Percentiles rank a stretch among this genome's conserved stretches.
phyloP scores from a whole-genome alignment of 371 early-diverging fungal genomes.

The Saksenaea oblongispora region DNA sequence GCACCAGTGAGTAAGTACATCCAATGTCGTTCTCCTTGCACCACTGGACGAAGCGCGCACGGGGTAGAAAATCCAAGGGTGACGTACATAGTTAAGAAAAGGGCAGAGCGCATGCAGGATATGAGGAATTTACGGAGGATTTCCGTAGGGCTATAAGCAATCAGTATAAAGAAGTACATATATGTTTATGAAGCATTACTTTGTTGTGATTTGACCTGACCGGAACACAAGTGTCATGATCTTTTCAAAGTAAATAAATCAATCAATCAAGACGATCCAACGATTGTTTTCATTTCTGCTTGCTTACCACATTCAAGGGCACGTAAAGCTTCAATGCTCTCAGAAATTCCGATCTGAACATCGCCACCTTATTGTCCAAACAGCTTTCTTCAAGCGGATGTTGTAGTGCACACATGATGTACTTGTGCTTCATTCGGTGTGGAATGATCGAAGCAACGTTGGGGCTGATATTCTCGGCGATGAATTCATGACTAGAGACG shows the following conservation, averaged over 20 bases:
- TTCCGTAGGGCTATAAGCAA: slow-evolving; percentile 30
- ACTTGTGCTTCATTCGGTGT: slow-evolving; percentile 59
- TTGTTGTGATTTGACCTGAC: slow-evolving; percentile 38
- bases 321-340: slow-evolving; percentile 69
- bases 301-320: slow-evolving; percentile 69
- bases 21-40: slow-evolving; percentile 55
- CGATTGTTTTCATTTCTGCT: background rate
- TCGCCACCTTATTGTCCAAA: slow-evolving; percentile 34
- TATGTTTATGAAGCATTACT: slow-evolving; percentile 28
- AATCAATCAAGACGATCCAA: background rate
- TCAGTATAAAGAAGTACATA: background rate
- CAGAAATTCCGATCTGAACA: slow-evolving; percentile 48
- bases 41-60: slow-evolving; percentile 63
- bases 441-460: slow-evolving; percentile 56
- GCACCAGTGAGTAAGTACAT: slow-evolving; percentile 67
- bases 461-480: slow-evolving; percentile 55
- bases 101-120: slow-evolving; percentile 66
- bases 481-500: slow-evolving; percentile 47
- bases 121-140: slow-evolving; percentile 43
- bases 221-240: slow-evolving; percentile 62
- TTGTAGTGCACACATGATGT: slow-evolving; percentile 70
- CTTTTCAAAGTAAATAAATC: slow-evolving; percentile 22
- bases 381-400: slow-evolving; percentile 71
- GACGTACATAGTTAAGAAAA: slow-evolving; percentile 76
- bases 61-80: slow-evolving; percentile 62